These are phyloP conservation scores for Limnomonas spitsbergensis DNA, from an alignment of 139 green algal species.

Conservation along the genomic window DNA sequence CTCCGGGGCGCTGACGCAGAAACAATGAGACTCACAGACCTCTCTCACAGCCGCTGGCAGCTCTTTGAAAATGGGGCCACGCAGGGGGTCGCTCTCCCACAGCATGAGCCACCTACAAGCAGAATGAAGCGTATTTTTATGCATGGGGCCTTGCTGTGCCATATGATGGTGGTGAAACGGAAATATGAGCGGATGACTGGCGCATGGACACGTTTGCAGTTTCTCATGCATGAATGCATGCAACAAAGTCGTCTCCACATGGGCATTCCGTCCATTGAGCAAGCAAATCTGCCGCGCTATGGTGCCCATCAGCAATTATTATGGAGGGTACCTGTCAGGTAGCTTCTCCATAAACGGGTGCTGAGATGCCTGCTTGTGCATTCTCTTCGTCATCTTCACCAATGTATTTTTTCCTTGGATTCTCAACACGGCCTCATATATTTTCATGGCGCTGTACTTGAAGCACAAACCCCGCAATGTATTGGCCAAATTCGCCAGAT, in stretches of 20 bases:
- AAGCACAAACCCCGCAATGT: conserved; percentile 5
- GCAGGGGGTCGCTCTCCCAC: not conserved
- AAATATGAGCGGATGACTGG: too few relatives aligned
- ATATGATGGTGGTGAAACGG: too few relatives aligned
- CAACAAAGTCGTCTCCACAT: too few relatives aligned
- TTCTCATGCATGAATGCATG: too few relatives aligned
- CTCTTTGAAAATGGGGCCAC: not conserved
- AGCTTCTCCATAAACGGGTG: not conserved
- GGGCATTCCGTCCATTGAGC: too few relatives aligned
- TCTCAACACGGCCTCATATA: not conserved
- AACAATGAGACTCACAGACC: conserved; percentile 9
- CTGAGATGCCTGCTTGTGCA: not conserved
- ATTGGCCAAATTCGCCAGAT: not conserved
- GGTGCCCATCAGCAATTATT: too few relatives aligned
- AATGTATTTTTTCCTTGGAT: not conserved
- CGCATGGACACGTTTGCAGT: too few relatives aligned
- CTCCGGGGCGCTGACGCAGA: not conserved
- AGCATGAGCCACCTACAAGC: not conserved
- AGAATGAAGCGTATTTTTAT: too few relatives aligned
- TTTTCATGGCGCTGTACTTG: not conserved
- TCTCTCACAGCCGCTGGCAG: conserved; percentile 14
- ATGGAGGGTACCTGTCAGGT: conserved; percentile 13
- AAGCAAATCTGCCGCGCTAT: too few relatives aligned
- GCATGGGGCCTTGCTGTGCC: too few relatives aligned
- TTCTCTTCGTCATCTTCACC: not conserved